These are phyloP conservation scores for Penicillium maclennaniae DNA, from an alignment of 495 filamentous ascomycete genomes.

Conservation along the genomic window DNA sequence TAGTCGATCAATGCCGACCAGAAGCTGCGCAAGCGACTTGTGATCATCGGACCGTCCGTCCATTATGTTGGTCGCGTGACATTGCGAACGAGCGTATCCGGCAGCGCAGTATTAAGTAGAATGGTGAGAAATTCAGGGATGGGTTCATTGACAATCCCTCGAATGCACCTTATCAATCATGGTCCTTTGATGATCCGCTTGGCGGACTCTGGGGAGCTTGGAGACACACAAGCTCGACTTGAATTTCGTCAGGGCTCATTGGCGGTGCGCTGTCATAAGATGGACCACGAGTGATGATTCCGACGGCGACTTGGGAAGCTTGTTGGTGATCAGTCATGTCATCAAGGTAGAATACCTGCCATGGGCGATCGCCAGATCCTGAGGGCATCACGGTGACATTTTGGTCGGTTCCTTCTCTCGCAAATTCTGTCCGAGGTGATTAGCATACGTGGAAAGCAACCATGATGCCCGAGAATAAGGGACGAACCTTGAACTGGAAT, in stretches of 20 bases:
- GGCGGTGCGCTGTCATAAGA: constrained; percentile 26
- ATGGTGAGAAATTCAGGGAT: not conserved
- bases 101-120: not conserved
- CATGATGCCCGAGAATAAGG: not conserved
- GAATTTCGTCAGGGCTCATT: constrained; percentile 29
- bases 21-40: not conserved
- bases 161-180: constrained; percentile 10
- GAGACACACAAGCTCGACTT: constrained; percentile 39
- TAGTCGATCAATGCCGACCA: not conserved
- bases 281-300: constrained; percentile 39
- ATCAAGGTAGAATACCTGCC: constrained; percentile 41
- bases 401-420: constrained; percentile 27
- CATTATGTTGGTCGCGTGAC: not conserved
- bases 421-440: constrained; percentile 28
- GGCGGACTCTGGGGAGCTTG: constrained; percentile 36
- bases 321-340: constrained; percentile 34
- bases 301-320: constrained; percentile 40
- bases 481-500: constrained; percentile 38
- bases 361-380: constrained; percentile 30
- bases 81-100: not conserved
- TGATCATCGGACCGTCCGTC: not conserved
- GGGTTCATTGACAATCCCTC: not conserved
- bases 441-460: not conserved
- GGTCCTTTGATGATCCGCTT: constrained; percentile 12
- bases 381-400: constrained; percentile 29